Evolutionary conservation across 805 yeast species (phyloP).

Genomic region (Naumovozyma dairenensis): DNA sequence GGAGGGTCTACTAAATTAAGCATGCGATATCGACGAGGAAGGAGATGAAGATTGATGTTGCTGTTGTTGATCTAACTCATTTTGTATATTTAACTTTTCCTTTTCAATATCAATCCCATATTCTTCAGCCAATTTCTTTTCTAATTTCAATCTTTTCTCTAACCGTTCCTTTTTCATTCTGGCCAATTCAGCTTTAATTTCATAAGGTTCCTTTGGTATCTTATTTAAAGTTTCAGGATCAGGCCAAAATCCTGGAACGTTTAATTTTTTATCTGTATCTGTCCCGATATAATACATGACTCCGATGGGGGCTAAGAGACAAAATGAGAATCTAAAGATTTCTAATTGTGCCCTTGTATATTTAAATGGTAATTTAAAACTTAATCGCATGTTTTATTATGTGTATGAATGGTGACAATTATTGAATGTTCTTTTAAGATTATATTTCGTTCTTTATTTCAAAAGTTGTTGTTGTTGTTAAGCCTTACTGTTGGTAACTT

Average conservation of each 20-base stretch:
- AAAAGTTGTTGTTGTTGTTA: too few species aligned
- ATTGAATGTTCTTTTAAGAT: too few species aligned
- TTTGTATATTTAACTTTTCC: constrained; percentile 30
- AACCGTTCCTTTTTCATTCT: constrained; percentile 68
- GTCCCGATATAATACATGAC: constrained; percentile 91
- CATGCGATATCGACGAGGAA: too few species aligned
- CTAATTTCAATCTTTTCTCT: constrained; percentile 64
- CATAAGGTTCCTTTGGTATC: constrained; percentile 88
- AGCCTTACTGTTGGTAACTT: too few species aligned
- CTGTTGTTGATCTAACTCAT: too few species aligned
- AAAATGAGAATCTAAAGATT: constrained; percentile 63
- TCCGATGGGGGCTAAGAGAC: constrained; percentile 75
- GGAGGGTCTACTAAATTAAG: too few species aligned
- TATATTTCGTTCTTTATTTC: too few species aligned
- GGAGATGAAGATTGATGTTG: too few species aligned
- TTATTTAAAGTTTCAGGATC: constrained; percentile 86
- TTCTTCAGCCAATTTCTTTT: constrained; percentile 53
- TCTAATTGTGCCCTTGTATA: constrained; percentile 44
- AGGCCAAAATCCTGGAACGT: constrained; percentile 94
- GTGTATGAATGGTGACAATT: too few species aligned
- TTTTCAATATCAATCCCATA: constrained; percentile 54
- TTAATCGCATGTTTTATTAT: too few species aligned
- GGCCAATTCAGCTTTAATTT: constrained; percentile 83
- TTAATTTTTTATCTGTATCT: constrained; percentile 79
- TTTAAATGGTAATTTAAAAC: constrained; percentile 23